These are phyloP conservation scores for Tolypocladium tundrense DNA, from an alignment of 2,329 filamentous ascomycete genomes.

Conservation along the genomic window DNA sequence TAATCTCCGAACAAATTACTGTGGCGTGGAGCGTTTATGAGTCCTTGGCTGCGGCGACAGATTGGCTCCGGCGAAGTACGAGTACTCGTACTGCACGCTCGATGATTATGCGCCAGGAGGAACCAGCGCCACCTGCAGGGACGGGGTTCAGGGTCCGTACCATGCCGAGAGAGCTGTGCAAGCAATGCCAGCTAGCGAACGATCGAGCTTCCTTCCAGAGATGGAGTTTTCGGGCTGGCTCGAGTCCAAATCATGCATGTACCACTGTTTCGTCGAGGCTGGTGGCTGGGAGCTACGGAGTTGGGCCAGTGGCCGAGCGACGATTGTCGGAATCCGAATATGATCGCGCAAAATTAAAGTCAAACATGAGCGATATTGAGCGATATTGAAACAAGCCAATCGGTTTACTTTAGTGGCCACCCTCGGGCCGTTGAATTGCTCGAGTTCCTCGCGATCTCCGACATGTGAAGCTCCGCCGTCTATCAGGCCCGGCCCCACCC, in stretches of 20 bases:
- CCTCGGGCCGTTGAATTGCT: background rate
- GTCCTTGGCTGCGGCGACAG: background rate
- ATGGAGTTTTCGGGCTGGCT: background rate
- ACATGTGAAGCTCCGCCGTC: slow-evolving; percentile 1
- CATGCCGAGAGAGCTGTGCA: background rate
- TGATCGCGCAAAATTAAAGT: background rate
- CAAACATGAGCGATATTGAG: background rate
- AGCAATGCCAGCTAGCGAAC: background rate
- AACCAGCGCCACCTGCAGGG: background rate
- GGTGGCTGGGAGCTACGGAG: background rate
- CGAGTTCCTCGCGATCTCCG: background rate
- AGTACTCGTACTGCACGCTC: background rate
- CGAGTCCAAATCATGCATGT: background rate
- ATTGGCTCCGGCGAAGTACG: background rate
- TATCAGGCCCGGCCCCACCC: background rate
- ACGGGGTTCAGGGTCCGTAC: background rate
- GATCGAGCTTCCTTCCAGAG: background rate
- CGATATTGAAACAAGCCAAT: background rate
- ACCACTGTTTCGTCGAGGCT: background rate
- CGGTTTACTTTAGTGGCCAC: background rate
- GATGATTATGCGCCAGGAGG: background rate
- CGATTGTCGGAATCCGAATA: background rate
- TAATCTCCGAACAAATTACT: background rate
- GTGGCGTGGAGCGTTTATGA: background rate
- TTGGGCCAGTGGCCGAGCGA: background rate